Base-by-base conservation (phyloP, 139 green algal species). In the Chlorella sp. region DNA sequence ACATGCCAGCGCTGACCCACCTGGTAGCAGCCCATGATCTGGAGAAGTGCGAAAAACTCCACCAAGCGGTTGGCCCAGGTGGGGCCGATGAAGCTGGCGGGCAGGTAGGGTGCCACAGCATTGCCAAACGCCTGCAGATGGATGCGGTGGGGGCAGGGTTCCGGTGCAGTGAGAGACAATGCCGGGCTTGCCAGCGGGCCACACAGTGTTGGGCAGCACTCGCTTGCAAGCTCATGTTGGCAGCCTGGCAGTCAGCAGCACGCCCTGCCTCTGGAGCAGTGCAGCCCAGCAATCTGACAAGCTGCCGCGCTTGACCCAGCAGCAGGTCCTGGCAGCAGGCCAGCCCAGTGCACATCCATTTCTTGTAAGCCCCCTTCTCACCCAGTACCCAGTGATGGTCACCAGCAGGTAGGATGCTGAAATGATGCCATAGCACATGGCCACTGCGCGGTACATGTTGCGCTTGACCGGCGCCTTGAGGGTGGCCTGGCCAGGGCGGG, bases 21-120 rank as follows among this genome's bases (percentile, higher is more conserved):
- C 75, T 92, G 87, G 57, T 90, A 92, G 67, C 88, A 92, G 26
- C 88, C 88, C 15, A 87, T 30, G 30, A 92, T 86, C 74, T 92
- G 88, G 23, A 92, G 51, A 26, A 92, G 84, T 3, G 88, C 88
- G 36, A 88, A 76, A 38, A 92, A 75, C 51, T 88, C 79, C 20
- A 47, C 38, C 34, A 88, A 44, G 9, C 81, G 85, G 4, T 89
- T 65, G 6, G 83, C 75, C 76, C 85, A 86, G 30, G 80, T 85
- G 6, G 88, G 85, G 47, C 63, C 80, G 11, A 70, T 64, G 64
- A 80, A 85, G 20, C 25, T 51, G 51, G 17, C 47, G 32, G 74
- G 51, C 47, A 80, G 74, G 74, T 80, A 80, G 47, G 74, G 74
- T 4, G 41, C 51, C 15, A 90, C 86, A 1, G 72, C 67, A 36